phyloP scores from a whole-genome alignment of 495 filamentous ascomycete genomes.

The Acidiella bohemica region DNA sequence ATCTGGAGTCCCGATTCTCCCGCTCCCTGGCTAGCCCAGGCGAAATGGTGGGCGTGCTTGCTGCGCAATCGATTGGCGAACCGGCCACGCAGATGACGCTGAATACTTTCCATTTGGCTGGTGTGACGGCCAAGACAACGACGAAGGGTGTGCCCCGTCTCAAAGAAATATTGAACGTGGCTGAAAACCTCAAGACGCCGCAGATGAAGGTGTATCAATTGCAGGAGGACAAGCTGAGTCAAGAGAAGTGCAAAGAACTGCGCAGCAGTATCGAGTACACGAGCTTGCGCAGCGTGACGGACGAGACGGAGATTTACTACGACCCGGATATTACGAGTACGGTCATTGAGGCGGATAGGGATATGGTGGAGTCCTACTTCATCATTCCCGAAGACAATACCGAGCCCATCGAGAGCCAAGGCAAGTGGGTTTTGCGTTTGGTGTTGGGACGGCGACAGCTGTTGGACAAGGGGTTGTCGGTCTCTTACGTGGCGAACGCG shows the following conservation, averaged over 20 bases:
- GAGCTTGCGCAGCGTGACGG: conserved; percentile 80
- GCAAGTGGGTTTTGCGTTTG: conserved; percentile 88
- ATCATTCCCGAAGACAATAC: conserved; percentile 80
- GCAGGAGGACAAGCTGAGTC: conserved; percentile 39
- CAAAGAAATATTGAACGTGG: conserved; percentile 98
- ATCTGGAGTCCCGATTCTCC: conserved; percentile 74
- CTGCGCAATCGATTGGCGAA: conserved; percentile 96
- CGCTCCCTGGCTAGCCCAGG: conserved; percentile 71
- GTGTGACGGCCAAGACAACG: conserved; percentile 99
- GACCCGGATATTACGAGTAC: conserved; percentile 83
- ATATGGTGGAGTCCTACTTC: conserved; percentile 96
- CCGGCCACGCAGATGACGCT: conserved; percentile 98
- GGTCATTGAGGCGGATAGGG: conserved; percentile 69
- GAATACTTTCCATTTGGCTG: conserved; percentile 99
- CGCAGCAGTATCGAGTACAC: conserved; percentile 88
- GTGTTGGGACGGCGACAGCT: conserved; percentile 85
- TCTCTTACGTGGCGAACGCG: conserved; percentile 79
- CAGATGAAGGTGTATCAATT: conserved; percentile 90
- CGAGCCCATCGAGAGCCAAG: conserved; percentile 62
- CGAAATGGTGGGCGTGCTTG: conserved; percentile 97
- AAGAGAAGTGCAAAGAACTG: conserved; percentile 72
- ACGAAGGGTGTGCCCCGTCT: conserved; percentile 97
- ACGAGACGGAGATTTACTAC: conserved; percentile 90
- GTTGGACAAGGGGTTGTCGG: conserved; percentile 82
- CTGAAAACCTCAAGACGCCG: conserved; percentile 95